Evolutionary conservation across 139 green algal genomes (phyloP), one percentile per base, ranked within the genome.

Genomic region (Chlorella sp.): DNA sequence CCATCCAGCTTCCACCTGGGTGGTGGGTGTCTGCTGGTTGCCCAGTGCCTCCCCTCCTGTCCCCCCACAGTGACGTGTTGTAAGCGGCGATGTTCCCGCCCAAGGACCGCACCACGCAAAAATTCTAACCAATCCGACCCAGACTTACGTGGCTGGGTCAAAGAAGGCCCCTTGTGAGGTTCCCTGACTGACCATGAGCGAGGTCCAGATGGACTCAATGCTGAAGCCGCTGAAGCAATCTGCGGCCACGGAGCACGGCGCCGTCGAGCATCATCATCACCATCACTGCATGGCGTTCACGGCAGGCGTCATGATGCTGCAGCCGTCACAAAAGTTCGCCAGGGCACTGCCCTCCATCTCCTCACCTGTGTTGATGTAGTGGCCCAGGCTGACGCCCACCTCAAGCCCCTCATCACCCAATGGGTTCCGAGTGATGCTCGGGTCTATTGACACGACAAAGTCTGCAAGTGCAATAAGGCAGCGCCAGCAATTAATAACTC

Each of bases 331-430:
- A n/a, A n/a, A n/a, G n/a, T n/a, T n/a, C n/a, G n/a, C 14, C 30
- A 22, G 3, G 23, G 10, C 29, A 36, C 62, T 68, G 14, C 5
- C 60, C 2, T 22, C 59, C 27, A 26, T 42, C 36, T 60, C 2
- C 72, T 26, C 61, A 78, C 77, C 77, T 59, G 77, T 82, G 71
- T 82, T 82, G 70, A 82, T 78, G 67, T 78, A 78, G 62, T 82
- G 77, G 50, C 69, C 61, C 10, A 74, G 35, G 23, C 42, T 76
- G 67, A 82, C 33, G 35, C 77, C 77, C 67, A 36, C 23, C 61
- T 82, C 77, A 31, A 72, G 77, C 1, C 77, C 77, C 20, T 75
- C 72, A 33, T 82, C 77, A 1, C 77, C 77, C 17, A 82, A 20
- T 23, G 72, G 35, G 67, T 82, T 82, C 26, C 24, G 33, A 0